Evolutionary conservation across 306 rosid species (phyloP), one percentile per base, ranked within the genome.

Genomic region (Citrullus mucosospermus): DNA sequence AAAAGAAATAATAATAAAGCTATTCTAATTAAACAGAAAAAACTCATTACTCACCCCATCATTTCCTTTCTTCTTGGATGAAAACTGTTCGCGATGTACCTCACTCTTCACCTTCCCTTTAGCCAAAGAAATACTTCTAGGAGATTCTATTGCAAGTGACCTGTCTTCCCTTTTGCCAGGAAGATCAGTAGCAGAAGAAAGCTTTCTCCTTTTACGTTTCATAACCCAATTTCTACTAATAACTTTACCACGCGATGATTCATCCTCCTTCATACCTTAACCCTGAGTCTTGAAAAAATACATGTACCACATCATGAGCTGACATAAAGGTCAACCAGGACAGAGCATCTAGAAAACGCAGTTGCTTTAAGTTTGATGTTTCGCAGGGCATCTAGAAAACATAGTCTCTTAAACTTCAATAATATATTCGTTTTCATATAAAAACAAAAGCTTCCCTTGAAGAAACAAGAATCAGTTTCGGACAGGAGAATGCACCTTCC

Each of bases 141-240:
- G 86, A 77, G 93, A 89, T 81, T 93, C 93, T 62, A 92, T 86
- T 54, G 87, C 77, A 58, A 68, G 77, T 30, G 92, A 75, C 78
- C 82, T 63, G 76, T 87, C 97, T 77, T 88, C 97, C 87, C 89
- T 95, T 79, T 90, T 86, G 62, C 87, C 86, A 80, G 89, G 71
- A 78, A 84, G 83, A 79, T 80, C 93, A 57, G 39, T 82, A 67
- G 89, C 90, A 67, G 74, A 58, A 80, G 90, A 88, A 87, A 92
- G 85, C 83, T 92, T 96, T 87, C 99, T 88, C 75, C 98, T 90
- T 83, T 96, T 96, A 80, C 99, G 98, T 85, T 96, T 96, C 86
- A 89, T 83, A 84, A 91, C 93, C 99, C 99, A 96, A 79, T 96
- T 89, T 82, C 91, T 85, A 88, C 87, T 91, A 68, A 96, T 88